Base-by-base conservation (phyloP, 371 early-diverging fungal genomes). In the Rhizoclosmatium hyalinum region DNA sequence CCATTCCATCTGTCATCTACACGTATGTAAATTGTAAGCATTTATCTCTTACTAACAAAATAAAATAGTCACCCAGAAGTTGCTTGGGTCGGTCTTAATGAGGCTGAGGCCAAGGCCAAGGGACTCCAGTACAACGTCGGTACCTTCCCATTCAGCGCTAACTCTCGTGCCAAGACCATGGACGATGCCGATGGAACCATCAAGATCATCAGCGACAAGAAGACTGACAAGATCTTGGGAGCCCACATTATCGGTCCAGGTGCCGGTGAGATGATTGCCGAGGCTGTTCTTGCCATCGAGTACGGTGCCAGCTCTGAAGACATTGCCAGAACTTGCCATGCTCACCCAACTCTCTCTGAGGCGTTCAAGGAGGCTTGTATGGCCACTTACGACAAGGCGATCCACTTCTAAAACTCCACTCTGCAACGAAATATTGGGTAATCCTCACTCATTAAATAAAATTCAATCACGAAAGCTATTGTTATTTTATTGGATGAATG, bases 241-340 rank as follows among this genome's bases (percentile, higher is more conserved):
- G 95, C 93, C 67, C 98, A 98, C 89, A 97, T 98, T 83, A 95
- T 98, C 71, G 98, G 54, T 3, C 63, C 83, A 77, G 96, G 95
- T 84, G 99, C 99, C 64, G 99, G 99, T 81, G 99, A 98, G 85
- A 95, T 98, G 96, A 97, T 98, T 84, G 96, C 94, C 75, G 98
- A 98, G 87, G 98, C 95, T 79, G 96, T 93, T 58, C 87, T 98
- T 65, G 98, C 97, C 72, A 91, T 98, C 88, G 98, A 98, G 84
- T 98, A 98, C 79, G 96, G 95, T 75, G 98, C 97, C 39, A 94
- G 95, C 61, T 91, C 93, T 73, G 98, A 98, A 87, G 98, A 98
- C 73, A 91, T 98, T 82, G 98, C 95, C 58, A 92, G 98, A 77
- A 98, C 98, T 46, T 96, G 95, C 88, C 98, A 98, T 82, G 98